Evolutionary conservation across 257 asterid species (phyloP), one percentile per base, ranked within the genome.

Genomic region (Lycium ferocissimum): DNA sequence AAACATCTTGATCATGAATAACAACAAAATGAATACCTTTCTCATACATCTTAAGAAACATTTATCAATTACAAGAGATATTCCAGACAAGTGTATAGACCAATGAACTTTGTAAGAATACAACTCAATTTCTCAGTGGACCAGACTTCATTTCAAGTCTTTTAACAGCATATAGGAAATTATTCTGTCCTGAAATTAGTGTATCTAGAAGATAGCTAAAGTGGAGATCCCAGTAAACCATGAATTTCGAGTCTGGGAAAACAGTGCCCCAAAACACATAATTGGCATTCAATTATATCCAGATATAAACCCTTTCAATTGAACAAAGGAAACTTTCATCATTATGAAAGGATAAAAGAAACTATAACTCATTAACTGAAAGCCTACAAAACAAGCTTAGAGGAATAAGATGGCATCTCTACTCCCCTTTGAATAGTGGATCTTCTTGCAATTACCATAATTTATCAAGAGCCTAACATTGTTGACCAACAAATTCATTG

Each of bases 331-430:
- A 72, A 75, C 61, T 49, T 12, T 20, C 20, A 49, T 47, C 38
- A 49, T 20, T 22, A 20, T 2, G 26, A 1, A 75, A 20, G 38
- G 43, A 47, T 49, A 49, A 75, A 49, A 20, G 61, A 26, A 69
- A 37, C 6, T 49, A 49, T 13, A 73, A 22, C 81, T 49, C 20
- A 75, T 22, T 75, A 20, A 20, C 10, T 75, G 20, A 22, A 49
- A 47, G 12, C 61, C 61, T 49, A 75, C 43, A 49, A 47, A 20
- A 49, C 58, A 47, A 47, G 18, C 81, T 75, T 20, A 73, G 59
- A 73, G 40, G 58, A 12, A 73, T 47, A 73, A 73, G 59, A 73
- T 73, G 59, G 59, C 80, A 73, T 73, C 80, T 20, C 59, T n/a
- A 20, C 81, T 73, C 61, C 43, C 59, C 61, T 20, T 20, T 12